Percentiles rank a stretch among this genome's conserved stretches.
phyloP scores from a whole-genome alignment of 768 basidiomycete genomes.

The Crepidotus variabilis region DNA sequence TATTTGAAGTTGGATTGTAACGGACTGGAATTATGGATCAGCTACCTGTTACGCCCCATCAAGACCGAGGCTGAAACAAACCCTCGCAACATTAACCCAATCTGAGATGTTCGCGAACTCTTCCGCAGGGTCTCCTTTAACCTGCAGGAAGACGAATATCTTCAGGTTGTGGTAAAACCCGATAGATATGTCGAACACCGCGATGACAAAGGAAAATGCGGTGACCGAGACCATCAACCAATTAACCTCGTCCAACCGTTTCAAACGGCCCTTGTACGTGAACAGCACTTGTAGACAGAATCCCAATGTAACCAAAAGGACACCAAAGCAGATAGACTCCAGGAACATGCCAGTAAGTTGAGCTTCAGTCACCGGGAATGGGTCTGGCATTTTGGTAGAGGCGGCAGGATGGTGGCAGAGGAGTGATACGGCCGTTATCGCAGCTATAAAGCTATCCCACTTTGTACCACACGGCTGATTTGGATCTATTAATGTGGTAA shows the following conservation, averaged over 20 bases:
- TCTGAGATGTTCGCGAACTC: conserved; percentile 8
- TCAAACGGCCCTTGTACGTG: neutral
- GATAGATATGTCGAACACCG: conserved; percentile 3
- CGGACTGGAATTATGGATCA: conserved; percentile 4
- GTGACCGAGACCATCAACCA: conserved; percentile 7
- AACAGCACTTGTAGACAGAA: conserved; percentile 5
- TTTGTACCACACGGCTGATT: neutral
- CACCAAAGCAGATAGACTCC: conserved; percentile 8
- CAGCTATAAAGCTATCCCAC: neutral
- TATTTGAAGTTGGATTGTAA: conserved; percentile 10
- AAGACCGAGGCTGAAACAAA: neutral
- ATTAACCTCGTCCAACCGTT: conserved; percentile 5
- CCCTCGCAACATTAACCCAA: conserved; percentile 15
- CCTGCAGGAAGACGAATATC: conserved; percentile 11
- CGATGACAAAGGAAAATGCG: conserved; percentile 7
- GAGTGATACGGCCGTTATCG: neutral
- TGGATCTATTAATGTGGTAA: neutral
- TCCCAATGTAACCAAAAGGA: conserved; percentile 12
- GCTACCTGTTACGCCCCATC: neutral
- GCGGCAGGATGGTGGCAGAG: neutral
- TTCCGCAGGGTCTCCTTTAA: conserved; percentile 5
- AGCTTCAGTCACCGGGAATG: neutral
- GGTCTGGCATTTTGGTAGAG: neutral
- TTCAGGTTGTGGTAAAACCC: conserved; percentile 7
- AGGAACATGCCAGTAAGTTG: conserved; percentile 9